These are phyloP conservation scores for Straminergon stramineum DNA, from an alignment of 225 moss, liverwort and hornwort species.

Conservation along the genomic window DNA sequence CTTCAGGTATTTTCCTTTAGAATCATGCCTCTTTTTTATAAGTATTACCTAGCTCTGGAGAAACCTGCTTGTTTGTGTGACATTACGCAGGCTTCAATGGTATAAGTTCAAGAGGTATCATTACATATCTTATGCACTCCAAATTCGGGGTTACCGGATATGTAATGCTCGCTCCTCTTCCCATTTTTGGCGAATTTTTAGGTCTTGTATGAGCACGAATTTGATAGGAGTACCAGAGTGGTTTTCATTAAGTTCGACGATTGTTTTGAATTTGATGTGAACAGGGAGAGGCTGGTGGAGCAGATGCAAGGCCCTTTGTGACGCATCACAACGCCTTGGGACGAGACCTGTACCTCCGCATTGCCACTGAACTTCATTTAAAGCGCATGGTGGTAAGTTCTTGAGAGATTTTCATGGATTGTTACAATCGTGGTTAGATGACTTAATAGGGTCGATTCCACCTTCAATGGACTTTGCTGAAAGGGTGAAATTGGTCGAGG, in stretches of 20 bases:
- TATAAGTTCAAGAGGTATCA: background rate
- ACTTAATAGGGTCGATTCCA: background rate
- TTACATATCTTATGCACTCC: background rate
- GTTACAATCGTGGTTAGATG: background rate
- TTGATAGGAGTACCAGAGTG: background rate
- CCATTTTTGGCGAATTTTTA: background rate
- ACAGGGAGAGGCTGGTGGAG: constrained; percentile 98
- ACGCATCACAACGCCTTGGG: constrained; percentile 89
- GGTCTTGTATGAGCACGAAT: background rate
- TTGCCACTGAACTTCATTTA: constrained; percentile 98
- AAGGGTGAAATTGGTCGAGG: background rate
- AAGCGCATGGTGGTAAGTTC: constrained; percentile 99
- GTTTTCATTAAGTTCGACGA: background rate
- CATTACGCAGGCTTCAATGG: background rate
- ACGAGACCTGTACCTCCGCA: constrained; percentile 83
- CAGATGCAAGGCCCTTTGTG: constrained; percentile 98
- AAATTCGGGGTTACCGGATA: background rate
- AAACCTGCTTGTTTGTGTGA: background rate
- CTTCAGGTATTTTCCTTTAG: constrained; percentile 60
- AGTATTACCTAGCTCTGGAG: background rate
- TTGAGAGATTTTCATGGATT: background rate
- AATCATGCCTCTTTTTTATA: background rate
- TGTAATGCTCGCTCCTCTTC: background rate
- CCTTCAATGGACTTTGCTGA: background rate
- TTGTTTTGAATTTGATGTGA: background rate